Evolutionary conservation across 805 yeast species (phyloP).

Genomic region (Lipomyces japonicus): DNA sequence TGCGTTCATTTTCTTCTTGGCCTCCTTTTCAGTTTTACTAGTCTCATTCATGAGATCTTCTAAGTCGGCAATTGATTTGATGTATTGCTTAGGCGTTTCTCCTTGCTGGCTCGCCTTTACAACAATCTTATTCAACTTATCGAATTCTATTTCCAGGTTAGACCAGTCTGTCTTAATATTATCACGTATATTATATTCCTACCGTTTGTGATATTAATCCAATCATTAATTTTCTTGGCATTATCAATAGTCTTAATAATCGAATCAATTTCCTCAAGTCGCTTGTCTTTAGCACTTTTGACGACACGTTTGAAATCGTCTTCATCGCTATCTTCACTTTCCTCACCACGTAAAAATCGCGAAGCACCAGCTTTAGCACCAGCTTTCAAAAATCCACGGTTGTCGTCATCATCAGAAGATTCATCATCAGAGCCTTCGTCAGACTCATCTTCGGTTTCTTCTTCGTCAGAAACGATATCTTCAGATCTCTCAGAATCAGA

Average conservation of each 20-base stretch:
- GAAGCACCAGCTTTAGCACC: constrained; percentile 38
- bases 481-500: constrained; percentile 35
- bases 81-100: constrained; percentile 66
- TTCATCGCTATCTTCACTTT: constrained; percentile 46
- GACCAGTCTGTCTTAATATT: no score
- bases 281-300: constrained; percentile 88
- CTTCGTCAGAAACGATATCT: constrained; percentile 36
- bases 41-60: constrained; percentile 62
- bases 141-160: constrained; percentile 58
- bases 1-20: constrained; percentile 72
- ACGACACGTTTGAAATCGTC: constrained; percentile 75
- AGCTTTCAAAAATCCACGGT: constrained; percentile 38
- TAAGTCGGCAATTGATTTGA: constrained; percentile 64
- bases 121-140: constrained; percentile 63
- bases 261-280: constrained; percentile 77
- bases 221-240: constrained; percentile 66
- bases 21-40: constrained; percentile 49
- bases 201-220: constrained; percentile 61
- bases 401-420: constrained; percentile 39
- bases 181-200: constrained; percentile 2
- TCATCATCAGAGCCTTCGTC: constrained; percentile 42
- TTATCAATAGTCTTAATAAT: constrained; percentile 64
- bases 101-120: constrained; percentile 71
- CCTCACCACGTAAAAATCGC: constrained; percentile 40
- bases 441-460: constrained; percentile 38